Evolutionary conservation across 805 yeast genomes (phyloP).

Genomic region (Saccharomyces cerevisiae): DNA sequence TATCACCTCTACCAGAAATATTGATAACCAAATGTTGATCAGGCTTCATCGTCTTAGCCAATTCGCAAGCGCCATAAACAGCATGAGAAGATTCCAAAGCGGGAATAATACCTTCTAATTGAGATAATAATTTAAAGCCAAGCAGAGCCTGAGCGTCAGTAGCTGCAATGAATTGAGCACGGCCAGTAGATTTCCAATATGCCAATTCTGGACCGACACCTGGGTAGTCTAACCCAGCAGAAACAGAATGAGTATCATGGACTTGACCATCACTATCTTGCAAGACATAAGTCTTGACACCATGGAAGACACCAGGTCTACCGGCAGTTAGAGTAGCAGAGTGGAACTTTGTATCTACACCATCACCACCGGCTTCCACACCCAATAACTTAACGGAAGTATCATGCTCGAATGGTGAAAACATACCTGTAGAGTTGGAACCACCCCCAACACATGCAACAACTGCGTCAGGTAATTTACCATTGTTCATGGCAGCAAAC

Average conservation of each 20-base stretch:
- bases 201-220: conserved; percentile 99
- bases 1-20: conserved; percentile 97
- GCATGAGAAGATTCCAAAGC: conserved; percentile 98
- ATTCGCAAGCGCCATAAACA: conserved; percentile 77
- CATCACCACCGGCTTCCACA: conserved; percentile 98
- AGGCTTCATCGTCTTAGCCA: conserved; percentile 73
- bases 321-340: conserved; percentile 96
- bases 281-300: conserved; percentile 88
- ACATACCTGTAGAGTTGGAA: conserved; percentile 92
- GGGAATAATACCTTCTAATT: conserved; percentile 96
- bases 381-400: conserved; percentile 72
- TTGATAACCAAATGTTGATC: conserved; percentile 81
- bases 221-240: conserved; percentile 98
- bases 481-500: conserved; percentile 68
- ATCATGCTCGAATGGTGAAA: conserved; percentile 87
- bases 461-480: conserved; percentile 82
- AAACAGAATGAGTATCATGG: conserved; percentile 93
- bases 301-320: conserved; percentile 95
- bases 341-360: conserved; percentile 79
- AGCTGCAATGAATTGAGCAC: conserved; percentile 86
- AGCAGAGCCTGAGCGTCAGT: conserved; percentile 90
- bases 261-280: conserved; percentile 93
- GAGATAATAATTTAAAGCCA: conserved; percentile 83
- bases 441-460: conserved; percentile 99
- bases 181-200: conserved; percentile 86